Base-by-base conservation (phyloP, 2,329 filamentous ascomycete genomes). In the Pseudocercospora macadamiae region DNA sequence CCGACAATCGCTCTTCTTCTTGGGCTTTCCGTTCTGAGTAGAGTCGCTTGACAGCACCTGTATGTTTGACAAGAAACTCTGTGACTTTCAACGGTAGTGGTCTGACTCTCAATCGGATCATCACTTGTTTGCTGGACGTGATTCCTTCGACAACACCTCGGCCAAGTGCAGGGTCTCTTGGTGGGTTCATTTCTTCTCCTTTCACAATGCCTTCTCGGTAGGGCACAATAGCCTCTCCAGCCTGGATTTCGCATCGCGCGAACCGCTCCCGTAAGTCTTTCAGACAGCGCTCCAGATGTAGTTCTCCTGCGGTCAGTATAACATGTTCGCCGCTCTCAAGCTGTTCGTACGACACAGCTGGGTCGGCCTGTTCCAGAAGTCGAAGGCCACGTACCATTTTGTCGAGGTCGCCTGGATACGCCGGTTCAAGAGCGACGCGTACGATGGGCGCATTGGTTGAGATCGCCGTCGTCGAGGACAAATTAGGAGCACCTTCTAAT, bases 281-380 rank as follows among this genome's bases (percentile, higher is more conserved):
- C 59, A 99, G 75, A 72, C 95, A 99, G 57, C 95, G 83, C 75
- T 99, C 95, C 2, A 99, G 81, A 77, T 99, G 95, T 65, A 99
- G 73, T 75, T 99, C 95, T 54, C 95, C 95, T 4, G 95, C 95
- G 0, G 95, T 97, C 34, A 96, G 76, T 19, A 99, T 86, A 39
- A 99, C 95, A 74, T 99, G 95, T 76, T 99, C 95, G 57, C 95
- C 95, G 66, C 89, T 97, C 57, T 88, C 84, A 53, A 97, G 88
- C 51, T 96, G 91, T 73, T 97, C 93, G 68, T 99, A 99, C 73
- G 96, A 88, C 12, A 93, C 95, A 69, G 95, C 97, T 0, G 95
- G 93, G 69, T 99, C 95, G 68, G 92, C 96, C 71, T 97, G 92
- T 28, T 96, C 93, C 1, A 99, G 85, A 16, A 99, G 79, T 62